Conservation (phyloP, 306 rosid genomes). For the Cucurbita ficifolia region DNA sequence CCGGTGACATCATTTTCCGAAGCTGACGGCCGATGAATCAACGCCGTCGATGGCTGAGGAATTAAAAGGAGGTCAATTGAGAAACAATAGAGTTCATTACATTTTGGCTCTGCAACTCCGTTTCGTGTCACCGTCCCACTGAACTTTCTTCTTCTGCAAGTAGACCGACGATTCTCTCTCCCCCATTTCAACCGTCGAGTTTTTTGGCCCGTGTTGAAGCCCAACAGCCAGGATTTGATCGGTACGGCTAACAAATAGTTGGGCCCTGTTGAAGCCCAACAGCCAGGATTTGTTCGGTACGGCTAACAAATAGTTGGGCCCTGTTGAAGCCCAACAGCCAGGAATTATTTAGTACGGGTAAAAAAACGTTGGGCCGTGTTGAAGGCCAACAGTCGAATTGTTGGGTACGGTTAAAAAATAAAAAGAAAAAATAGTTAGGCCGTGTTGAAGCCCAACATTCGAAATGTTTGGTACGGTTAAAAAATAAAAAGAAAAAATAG, state of each 20-base stretch:
- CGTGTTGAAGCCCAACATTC: too few relatives aligned
- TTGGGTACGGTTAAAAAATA: too few relatives aligned
- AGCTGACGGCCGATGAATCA: neutral
- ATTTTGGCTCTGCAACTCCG: neutral
- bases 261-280: neutral
- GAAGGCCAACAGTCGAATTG: too few relatives aligned
- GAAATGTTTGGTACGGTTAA: too few relatives aligned
- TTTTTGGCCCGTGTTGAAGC: neutral
- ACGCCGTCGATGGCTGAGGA: neutral
- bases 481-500: too few relatives aligned
- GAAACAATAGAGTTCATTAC: neutral
- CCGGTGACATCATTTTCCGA: slow-evolving; percentile 66
- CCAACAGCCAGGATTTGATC: neutral
- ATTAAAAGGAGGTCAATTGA: neutral
- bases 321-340: too few relatives aligned
- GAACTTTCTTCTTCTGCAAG: slow-evolving; percentile 1
- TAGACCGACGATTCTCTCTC: neutral
- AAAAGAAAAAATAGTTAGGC: too few relatives aligned
- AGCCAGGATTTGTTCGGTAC: neutral
- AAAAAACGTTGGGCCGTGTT: too few relatives aligned
- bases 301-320: too few relatives aligned
- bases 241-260: neutral
- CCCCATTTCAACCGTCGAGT: neutral
- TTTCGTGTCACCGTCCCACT: neutral
- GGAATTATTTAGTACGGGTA: too few relatives aligned